These are phyloP conservation scores for Saccharomycopsis phalli DNA, from an alignment of 1,139 yeast genomes.

Conservation along the genomic window DNA sequence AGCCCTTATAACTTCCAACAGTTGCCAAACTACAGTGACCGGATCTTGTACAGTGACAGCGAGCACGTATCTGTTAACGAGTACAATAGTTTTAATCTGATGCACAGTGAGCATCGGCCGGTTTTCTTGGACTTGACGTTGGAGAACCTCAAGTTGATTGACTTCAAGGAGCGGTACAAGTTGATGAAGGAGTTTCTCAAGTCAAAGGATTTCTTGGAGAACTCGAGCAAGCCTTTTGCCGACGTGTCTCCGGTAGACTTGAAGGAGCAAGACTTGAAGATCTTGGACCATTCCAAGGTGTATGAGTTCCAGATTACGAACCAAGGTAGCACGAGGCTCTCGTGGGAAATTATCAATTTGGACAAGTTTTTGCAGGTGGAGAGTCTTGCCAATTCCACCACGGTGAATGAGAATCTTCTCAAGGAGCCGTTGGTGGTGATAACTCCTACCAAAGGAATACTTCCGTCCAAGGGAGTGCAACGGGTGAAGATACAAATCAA, in stretches of 20 bases:
- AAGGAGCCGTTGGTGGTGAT: constrained; percentile 14
- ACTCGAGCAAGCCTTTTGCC: constrained; percentile 33
- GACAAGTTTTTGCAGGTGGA: constrained; percentile 17
- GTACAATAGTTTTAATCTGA: constrained; percentile 31
- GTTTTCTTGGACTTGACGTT: constrained; percentile 47
- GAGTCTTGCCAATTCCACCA: constrained; percentile 16
- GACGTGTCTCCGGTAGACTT: constrained; percentile 17
- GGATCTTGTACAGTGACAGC: constrained; percentile 38
- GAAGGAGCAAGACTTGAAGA: constrained; percentile 5
- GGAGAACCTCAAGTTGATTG: constrained; percentile 36
- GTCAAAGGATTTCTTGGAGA: constrained; percentile 35
- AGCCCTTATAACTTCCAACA: constrained; percentile 49
- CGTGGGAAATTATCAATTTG: constrained; percentile 27
- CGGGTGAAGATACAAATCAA: constrained; percentile 22
- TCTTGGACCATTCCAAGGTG: constrained; percentile 21
- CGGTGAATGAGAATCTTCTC: constrained; percentile 13
- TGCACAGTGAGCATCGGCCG: constrained; percentile 67
- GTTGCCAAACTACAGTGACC: constrained; percentile 75
- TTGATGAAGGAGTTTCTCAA: constrained; percentile 31
- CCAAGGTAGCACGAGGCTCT: constrained; percentile 23
- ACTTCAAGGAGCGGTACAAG: constrained; percentile 32
- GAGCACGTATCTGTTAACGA: constrained; percentile 22
- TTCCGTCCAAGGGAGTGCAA: constrained; percentile 25
- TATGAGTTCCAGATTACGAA: constrained; percentile 23
- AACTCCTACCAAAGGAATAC: constrained; percentile 21